Base-by-base conservation (phyloP, 257 asterid species). In the Solanum neorickii region DNA sequence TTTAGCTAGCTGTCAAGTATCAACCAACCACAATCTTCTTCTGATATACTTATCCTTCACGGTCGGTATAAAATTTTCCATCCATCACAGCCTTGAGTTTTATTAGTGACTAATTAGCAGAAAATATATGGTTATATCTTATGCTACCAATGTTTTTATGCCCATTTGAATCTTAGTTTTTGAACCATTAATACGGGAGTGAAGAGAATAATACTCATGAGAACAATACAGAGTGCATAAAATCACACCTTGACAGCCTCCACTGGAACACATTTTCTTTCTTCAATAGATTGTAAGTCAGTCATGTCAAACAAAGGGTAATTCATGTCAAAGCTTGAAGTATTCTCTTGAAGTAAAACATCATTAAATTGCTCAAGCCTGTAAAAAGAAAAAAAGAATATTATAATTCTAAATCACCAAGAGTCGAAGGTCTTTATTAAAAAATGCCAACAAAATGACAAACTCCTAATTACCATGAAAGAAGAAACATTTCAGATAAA, bases 291-390 rank as follows among this genome's bases (percentile, higher is more conserved):
- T 83, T 88, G 91, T 75, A 97, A 87, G 31, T 92, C 92, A 41
- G 87, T 85, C 90, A 83, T 88, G 89, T 93, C 97, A 86, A 95
- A 96, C 87, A 94, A 89, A 47, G 99, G 96, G 88, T 20, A 70
- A 62, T 87, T 88, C 94, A 90, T 90, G 73, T 90, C 92, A 46
- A 33, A 76, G 91, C 91, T 90, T n/a, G 87, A 41, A 83, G 33
- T 77, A 92, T 96, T 97, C 93, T 97, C 99, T 90, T 93, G 99
- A 86, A 87, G 91, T 88, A 95, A 88, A 90, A 97, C 93, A 29
- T 96, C 99, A 49, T 97, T 96, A 88, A 97, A 97, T 89, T 97
- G 99, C 90, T 94, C 99, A 91, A 97, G 94, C 92, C 99, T 97
- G 93, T 74, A 74, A 87, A 49, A 83, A 31, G 62, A 59, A 44